These are phyloP conservation scores for Davidsoniella eucalypti DNA, from an alignment of 2,329 filamentous ascomycete species.

Conservation along the genomic window DNA sequence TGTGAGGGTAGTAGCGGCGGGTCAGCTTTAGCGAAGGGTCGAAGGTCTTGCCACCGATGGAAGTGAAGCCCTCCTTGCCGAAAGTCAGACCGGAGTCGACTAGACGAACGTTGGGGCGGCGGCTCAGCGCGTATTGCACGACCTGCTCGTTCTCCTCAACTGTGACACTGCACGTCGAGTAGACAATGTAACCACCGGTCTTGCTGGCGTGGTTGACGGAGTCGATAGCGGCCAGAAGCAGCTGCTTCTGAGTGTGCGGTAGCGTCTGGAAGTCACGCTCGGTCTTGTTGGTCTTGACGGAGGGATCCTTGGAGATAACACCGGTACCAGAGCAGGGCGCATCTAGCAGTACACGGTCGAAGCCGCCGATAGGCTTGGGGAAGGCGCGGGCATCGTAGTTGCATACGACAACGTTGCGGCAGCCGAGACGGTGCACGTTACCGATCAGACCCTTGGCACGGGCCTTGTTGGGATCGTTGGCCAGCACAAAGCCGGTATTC, in stretches of 20 bases:
- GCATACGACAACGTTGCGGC: constrained; percentile 86
- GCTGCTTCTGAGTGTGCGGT: constrained; percentile 87
- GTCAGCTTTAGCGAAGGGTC: constrained; percentile 71
- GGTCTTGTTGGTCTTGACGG: constrained; percentile 96
- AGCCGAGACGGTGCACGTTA: constrained; percentile 89
- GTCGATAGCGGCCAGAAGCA: constrained; percentile 84
- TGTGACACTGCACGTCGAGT: constrained; percentile 90
- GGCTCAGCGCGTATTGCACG: constrained; percentile 80
- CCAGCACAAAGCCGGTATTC: constrained; percentile 89
- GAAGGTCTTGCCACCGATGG: constrained; percentile 82
- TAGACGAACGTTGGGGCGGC: constrained; percentile 83
- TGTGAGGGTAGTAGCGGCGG: constrained; percentile 74
- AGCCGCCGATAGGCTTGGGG: constrained; percentile 85
- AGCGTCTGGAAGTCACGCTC: constrained; percentile 87
- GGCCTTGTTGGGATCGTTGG: constrained; percentile 88
- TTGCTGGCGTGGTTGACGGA: constrained; percentile 82
- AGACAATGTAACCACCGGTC: constrained; percentile 87
- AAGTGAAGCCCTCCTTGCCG: constrained; percentile 82
- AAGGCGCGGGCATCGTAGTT: constrained; percentile 92
- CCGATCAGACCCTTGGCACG: constrained; percentile 95
- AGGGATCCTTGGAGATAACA: constrained; percentile 92
- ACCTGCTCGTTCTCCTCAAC: constrained; percentile 84
- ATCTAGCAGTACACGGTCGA: constrained; percentile 86
- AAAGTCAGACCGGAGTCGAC: constrained; percentile 84
- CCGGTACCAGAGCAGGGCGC: constrained; percentile 93